Evolutionary conservation across 176 grass and related monocot genomes (phyloP).

Genomic region (Triticum urartu): DNA sequence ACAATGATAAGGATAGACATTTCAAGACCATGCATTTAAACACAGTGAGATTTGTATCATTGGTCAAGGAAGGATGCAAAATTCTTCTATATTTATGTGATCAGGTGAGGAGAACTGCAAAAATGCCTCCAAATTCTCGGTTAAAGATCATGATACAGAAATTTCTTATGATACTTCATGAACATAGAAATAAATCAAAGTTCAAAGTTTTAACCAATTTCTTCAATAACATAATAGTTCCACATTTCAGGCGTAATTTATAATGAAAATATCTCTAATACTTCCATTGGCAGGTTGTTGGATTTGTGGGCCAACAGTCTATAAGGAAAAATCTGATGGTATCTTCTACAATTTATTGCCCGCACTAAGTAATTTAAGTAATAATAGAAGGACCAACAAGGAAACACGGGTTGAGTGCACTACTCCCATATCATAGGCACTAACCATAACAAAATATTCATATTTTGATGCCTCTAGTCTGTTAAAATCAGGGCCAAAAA

Average conservation of each 20-base stretch:
- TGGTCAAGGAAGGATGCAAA: slow-evolving; percentile 8
- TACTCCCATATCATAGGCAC: background rate
- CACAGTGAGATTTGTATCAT: background rate
- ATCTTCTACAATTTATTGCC: background rate
- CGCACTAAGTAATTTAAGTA: background rate
- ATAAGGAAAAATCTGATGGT: background rate
- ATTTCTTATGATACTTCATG: background rate
- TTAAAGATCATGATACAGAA: background rate
- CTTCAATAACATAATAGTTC: slow-evolving; percentile 4
- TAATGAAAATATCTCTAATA: background rate
- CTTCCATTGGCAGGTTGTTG: background rate
- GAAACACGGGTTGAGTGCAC: background rate
- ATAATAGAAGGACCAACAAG: background rate
- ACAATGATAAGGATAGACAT: slow-evolving; percentile 14
- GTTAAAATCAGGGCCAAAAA: background rate
- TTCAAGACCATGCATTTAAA: slow-evolving; percentile 29
- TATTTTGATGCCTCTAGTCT: background rate
- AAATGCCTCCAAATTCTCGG: background rate
- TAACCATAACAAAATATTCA: background rate
- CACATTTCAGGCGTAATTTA: background rate
- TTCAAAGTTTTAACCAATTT: background rate
- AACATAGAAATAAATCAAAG: background rate
- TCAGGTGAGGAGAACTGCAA: background rate
- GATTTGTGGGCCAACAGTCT: background rate
- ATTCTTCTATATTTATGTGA: slow-evolving; percentile 15